Conservation (phyloP, 2,329 filamentous ascomycete species). For the Trichoderma gracile region DNA sequence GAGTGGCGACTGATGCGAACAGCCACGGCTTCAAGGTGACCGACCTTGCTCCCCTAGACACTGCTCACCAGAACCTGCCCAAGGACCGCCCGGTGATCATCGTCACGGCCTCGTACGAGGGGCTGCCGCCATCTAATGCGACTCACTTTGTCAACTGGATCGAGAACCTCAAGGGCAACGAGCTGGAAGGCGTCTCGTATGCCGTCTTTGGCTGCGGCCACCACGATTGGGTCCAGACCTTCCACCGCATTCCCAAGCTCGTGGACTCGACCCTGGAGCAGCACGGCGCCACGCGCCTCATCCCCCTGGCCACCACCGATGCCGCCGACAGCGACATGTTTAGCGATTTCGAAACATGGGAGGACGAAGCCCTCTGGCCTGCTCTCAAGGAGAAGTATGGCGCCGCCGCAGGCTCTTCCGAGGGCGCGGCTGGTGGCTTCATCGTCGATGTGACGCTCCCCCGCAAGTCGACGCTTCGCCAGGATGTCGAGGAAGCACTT, state of each 20-base stretch:
- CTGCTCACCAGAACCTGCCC: constrained; percentile 60
- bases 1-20: constrained; percentile 59
- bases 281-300: constrained; percentile 39
- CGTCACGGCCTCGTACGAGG: constrained; percentile 72
- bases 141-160: constrained; percentile 69
- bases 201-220: constrained; percentile 70
- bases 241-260: constrained; percentile 65
- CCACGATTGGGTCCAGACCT: constrained; percentile 61
- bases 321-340: constrained; percentile 66
- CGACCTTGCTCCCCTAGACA: constrained; percentile 59
- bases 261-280: constrained; percentile 55
- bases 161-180: constrained; percentile 50
- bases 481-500: constrained; percentile 62
- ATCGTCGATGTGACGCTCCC: constrained; percentile 54
- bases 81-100: constrained; percentile 63
- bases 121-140: constrained; percentile 72
- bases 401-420: constrained; percentile 35
- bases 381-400: constrained; percentile 50
- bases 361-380: constrained; percentile 56
- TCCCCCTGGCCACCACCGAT: constrained; percentile 57
- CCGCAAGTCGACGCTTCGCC: constrained; percentile 59
- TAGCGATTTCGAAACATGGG: constrained; percentile 66
- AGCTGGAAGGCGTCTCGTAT: constrained; percentile 60
- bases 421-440: constrained; percentile 32
- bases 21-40: constrained; percentile 59